Evolutionary conservation across 1,284 basidiomycete genomes (phyloP).

Genomic region (Cutaneotrichosporon cavernicola): DNA sequence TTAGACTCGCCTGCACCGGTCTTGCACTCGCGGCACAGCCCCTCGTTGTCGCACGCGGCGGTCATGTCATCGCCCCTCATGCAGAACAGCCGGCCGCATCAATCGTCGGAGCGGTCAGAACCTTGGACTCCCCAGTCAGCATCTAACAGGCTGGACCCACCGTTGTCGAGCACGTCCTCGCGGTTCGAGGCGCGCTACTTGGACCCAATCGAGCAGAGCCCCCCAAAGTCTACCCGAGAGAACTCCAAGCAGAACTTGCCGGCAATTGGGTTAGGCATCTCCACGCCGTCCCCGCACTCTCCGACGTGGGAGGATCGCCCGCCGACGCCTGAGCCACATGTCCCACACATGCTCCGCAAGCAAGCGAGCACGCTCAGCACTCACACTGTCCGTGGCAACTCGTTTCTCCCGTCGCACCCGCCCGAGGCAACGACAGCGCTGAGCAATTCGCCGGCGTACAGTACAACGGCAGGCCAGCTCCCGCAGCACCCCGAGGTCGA

Average conservation of each 20-base stretch:
- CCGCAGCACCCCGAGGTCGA: neutral
- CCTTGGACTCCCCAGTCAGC: conserved; percentile 1
- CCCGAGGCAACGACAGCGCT: conserved; percentile 25
- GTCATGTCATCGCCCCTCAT: conserved; percentile 5
- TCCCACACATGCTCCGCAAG: conserved; percentile 14
- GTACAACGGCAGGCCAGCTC: neutral
- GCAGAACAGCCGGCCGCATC: conserved; percentile 8
- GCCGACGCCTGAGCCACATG: neutral
- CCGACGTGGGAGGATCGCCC: neutral
- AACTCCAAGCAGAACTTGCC: conserved; percentile 2
- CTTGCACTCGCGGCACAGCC: conserved; percentile 7
- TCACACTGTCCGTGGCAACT: conserved; percentile 18
- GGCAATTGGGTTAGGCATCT: neutral
- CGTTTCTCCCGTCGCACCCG: conserved; percentile 18
- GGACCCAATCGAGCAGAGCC: conserved; percentile 27
- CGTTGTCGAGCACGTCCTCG: conserved; percentile 8
- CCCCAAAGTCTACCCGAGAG: conserved; percentile 13
- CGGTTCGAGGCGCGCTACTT: conserved; percentile 16
- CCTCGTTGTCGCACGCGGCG: neutral
- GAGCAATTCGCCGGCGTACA: conserved; percentile 18
- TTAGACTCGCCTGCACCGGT: conserved; percentile 8
- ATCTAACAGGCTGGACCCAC: neutral
- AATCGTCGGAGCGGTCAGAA: conserved; percentile 4
- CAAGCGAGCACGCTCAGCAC: conserved; percentile 17
- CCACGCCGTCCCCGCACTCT: neutral